Evolutionary conservation across 768 basidiomycete species (phyloP).

Genomic region (Lactarius evosmus): DNA sequence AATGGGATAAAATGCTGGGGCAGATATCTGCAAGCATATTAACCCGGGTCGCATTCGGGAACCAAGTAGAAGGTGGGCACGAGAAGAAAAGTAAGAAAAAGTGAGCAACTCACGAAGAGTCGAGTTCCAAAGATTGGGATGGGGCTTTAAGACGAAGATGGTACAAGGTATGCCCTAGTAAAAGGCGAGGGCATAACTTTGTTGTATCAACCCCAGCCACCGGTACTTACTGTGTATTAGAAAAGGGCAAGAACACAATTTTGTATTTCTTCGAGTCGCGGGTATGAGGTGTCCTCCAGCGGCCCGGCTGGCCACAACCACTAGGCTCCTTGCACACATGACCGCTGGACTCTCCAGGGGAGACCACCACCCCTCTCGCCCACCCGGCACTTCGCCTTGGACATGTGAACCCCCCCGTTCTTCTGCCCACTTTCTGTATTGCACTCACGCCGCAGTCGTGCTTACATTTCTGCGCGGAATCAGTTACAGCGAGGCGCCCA

Average conservation of each 20-base stretch:
- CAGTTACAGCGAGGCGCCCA: too few relatives aligned
- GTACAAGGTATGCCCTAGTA: slow-evolving; percentile 64
- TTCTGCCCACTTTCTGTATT: too few relatives aligned
- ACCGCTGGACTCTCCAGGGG: too few relatives aligned
- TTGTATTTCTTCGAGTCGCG: slow-evolving; percentile 18
- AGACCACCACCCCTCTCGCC: too few relatives aligned
- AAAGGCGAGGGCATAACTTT: slow-evolving; percentile 61
- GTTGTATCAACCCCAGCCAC: slow-evolving; percentile 23
- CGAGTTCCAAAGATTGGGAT: slow-evolving; percentile 23
- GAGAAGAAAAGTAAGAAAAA: background rate
- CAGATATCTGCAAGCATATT: slow-evolving; percentile 7
- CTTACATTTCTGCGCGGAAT: too few relatives aligned
- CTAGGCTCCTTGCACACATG: too few relatives aligned
- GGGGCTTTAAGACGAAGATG: slow-evolving; percentile 30
- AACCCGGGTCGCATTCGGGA: slow-evolving; percentile 16
- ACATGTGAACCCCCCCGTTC: too few relatives aligned
- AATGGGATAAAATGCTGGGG: slow-evolving; percentile 6
- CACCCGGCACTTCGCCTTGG: too few relatives aligned
- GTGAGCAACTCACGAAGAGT: slow-evolving; percentile 26
- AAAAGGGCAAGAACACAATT: background rate
- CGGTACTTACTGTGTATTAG: background rate
- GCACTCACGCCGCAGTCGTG: too few relatives aligned
- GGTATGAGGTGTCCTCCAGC: background rate
- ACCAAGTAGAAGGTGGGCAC: too few relatives aligned
- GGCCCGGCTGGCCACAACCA: too few relatives aligned